phyloP scores from a whole-genome alignment of 176 grass and related monocot species.

The Triticum dicoccoides region DNA sequence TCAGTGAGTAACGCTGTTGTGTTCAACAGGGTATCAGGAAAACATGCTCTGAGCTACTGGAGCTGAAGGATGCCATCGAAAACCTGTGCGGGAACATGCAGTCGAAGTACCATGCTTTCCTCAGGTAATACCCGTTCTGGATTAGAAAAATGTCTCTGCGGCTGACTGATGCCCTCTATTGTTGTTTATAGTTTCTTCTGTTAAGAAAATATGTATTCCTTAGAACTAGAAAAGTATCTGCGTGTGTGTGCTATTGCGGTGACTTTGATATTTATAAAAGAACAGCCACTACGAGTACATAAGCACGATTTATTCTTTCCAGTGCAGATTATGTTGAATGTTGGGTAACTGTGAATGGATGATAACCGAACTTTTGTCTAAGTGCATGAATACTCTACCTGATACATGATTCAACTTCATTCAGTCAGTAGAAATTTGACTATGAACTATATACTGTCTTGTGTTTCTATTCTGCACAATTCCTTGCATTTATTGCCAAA shows the following conservation, averaged over 20 bases:
- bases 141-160: not conserved
- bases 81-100: slow-evolving; percentile 84
- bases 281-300: not conserved
- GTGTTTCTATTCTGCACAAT: slow-evolving; percentile 2
- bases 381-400: not conserved
- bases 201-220: not conserved
- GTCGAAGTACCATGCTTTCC: slow-evolving; percentile 84
- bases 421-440: not conserved
- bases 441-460: not conserved
- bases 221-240: not conserved
- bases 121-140: slow-evolving; percentile 50
- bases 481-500: not conserved
- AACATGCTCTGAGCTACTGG: slow-evolving; percentile 87
- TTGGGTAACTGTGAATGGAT: not conserved
- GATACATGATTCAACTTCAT: not conserved
- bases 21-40: slow-evolving; percentile 76
- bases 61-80: slow-evolving; percentile 98
- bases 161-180: not conserved
- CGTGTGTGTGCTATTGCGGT: not conserved
- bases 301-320: not conserved
- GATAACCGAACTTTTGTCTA: not conserved
- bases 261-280: not conserved
- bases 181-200: not conserved
- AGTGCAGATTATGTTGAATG: not conserved
- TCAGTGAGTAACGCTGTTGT: not conserved